Evolutionary conservation across 1,284 basidiomycete genomes (phyloP), one percentile per base, ranked within the genome.

Genomic region (Malassezia equina): DNA sequence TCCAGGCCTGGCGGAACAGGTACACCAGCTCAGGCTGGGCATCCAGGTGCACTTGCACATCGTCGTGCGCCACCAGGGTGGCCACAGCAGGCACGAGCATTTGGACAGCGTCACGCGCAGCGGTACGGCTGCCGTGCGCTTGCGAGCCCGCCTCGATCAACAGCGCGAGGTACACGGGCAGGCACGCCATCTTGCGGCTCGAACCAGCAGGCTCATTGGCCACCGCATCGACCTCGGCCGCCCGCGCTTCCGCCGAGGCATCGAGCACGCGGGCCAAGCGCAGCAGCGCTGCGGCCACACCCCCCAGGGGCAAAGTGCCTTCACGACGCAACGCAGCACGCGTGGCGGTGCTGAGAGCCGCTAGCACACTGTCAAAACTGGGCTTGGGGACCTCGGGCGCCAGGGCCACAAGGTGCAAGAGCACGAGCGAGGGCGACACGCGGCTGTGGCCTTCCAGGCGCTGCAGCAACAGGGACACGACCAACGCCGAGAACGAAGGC

Each of bases 1-100:
- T 89, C 93, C 93, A 98, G 77, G 91, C 81, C 73, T 90, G 90
- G 44, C 91, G 82, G 81, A 95, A 98, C 17, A 89, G 79, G 4
- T 83, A 80, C 4, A 87, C 84, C n/a, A 88, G 74, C 42, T 84
- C 84, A 1, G 81, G 71, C 2, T 83, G 80, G 17, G 84, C 74
- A 32, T 80, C 75, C 12, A 78, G 60, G 34, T 84, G 81, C 1
- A 86, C 84, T 51, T 82, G 80, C 71, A 88, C 86, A 61, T 86
- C 82, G 19, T 77, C 65, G 69, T 91, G 88, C 32, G 81, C 78
- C n/a, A 98, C 80, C 9, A 95, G 80, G 0, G 88, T 85, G 64
- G 93, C 89, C 55, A 98, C 88, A 1, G 90, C 87, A 15, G 93
- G 83, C 27, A 95, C 78, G 4, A 95, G 80, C 3, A 54, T 59